Conservation (phyloP, 2,329 filamentous ascomycete genomes). For the Cylindrodendrum hubeiense region DNA sequence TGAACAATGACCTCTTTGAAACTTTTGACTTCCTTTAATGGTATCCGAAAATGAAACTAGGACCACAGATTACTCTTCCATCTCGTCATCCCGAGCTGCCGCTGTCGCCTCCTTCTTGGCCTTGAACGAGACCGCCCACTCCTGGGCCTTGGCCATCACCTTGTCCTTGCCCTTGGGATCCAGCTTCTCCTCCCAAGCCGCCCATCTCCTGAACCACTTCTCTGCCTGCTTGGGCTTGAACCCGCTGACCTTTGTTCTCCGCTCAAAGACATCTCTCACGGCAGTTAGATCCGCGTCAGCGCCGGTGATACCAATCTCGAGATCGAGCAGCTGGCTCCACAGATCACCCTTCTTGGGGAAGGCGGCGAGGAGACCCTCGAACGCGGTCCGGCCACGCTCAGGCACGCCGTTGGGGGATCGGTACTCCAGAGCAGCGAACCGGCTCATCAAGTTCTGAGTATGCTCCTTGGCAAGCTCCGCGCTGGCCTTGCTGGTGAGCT, state of each 20-base stretch:
- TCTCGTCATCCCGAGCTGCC: slow-evolving; percentile 49
- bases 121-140: slow-evolving; percentile 72
- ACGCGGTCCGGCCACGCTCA: slow-evolving; percentile 94
- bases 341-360: slow-evolving; percentile 92
- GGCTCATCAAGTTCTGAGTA: slow-evolving; percentile 80
- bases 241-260: slow-evolving; percentile 75
- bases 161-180: slow-evolving; percentile 76
- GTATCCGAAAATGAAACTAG: slow-evolving; percentile 41
- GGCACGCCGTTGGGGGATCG: slow-evolving; percentile 83
- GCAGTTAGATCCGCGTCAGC: slow-evolving; percentile 64
- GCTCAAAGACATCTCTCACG: slow-evolving; percentile 84
- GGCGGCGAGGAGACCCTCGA: slow-evolving; percentile 85
- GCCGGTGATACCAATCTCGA: slow-evolving; percentile 76
- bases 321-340: slow-evolving; percentile 91
- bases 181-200: slow-evolving; percentile 84
- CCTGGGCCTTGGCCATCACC: slow-evolving; percentile 78
- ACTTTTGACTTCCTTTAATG: slow-evolving; percentile 40
- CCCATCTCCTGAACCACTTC: slow-evolving; percentile 93
- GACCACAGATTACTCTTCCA: slow-evolving; percentile 46
- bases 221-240: slow-evolving; percentile 87
- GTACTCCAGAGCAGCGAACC: slow-evolving; percentile 94
- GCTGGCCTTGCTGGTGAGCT: slow-evolving; percentile 76
- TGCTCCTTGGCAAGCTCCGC: no score
- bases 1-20: slow-evolving; percentile 17
- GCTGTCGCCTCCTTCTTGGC: slow-evolving; percentile 56